Percentiles rank a stretch among this genome's conserved stretches.
These are phyloP conservation scores for Pseudomassariella vexata DNA, from an alignment of 2,329 filamentous ascomycete species.

Conservation along the genomic window DNA sequence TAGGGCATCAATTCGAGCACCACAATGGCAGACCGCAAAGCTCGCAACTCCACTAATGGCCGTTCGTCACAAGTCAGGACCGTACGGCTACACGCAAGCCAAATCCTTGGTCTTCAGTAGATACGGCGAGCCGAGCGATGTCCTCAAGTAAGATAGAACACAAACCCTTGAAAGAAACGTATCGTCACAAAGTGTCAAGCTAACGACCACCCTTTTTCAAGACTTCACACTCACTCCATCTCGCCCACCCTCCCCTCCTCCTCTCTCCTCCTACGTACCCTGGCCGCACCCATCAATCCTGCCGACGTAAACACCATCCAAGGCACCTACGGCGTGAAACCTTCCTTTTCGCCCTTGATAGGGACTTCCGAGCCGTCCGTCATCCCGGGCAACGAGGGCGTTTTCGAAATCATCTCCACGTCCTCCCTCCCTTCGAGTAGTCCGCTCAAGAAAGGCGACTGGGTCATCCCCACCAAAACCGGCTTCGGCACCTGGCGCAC, in stretches of 20 bases:
- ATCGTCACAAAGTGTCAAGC: not conserved
- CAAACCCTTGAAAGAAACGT: not conserved
- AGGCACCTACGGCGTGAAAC: constrained; percentile 87
- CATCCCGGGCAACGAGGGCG: constrained; percentile 84
- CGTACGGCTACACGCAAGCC: constrained; percentile 78
- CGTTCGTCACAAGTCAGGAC: constrained; percentile 48
- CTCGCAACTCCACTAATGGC: constrained; percentile 14
- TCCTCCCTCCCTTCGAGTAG: constrained; percentile 45
- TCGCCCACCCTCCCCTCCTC: constrained; percentile 62
- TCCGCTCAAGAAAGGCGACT: constrained; percentile 68
- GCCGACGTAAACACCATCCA: constrained; percentile 98
- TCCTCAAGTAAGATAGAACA: constrained; percentile 46
- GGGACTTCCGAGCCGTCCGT: constrained; percentile 73
- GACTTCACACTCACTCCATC: constrained; percentile 70
- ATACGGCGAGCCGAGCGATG: constrained; percentile 69
- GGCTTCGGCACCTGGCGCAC: constrained; percentile 94
- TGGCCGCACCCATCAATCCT: constrained; percentile 90
- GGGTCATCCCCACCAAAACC: constrained; percentile 82
- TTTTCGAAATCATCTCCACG: constrained; percentile 77
- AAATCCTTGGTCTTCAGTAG: constrained; percentile 74
- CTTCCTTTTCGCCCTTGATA: constrained; percentile 67
- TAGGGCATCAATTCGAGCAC: constrained; percentile 1
- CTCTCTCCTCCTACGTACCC: constrained; percentile 73
- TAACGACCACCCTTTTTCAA: constrained; percentile 17
- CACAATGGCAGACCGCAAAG: constrained; percentile 9